phyloP scores from a whole-genome alignment of 2,329 filamentous ascomycete species.

The Didymella pomorum region DNA sequence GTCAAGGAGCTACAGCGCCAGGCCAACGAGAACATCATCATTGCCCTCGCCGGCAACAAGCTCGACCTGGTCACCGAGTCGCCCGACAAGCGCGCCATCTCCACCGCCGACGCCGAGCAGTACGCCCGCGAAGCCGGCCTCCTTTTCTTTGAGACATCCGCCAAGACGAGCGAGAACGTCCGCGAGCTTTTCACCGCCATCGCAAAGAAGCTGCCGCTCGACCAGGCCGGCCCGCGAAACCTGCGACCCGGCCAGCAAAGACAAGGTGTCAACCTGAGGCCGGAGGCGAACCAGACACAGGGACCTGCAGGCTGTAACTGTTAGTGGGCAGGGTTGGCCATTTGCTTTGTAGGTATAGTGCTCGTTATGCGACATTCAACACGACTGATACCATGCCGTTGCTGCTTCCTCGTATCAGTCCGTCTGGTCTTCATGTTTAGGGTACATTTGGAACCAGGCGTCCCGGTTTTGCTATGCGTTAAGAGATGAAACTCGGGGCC shows the following conservation, averaged over 20 bases:
- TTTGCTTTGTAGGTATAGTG: constrained; percentile 23
- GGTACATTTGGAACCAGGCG: constrained; percentile 40
- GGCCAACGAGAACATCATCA: constrained; percentile 99
- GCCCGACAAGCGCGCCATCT: constrained; percentile 93
- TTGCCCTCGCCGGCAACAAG: constrained; percentile 93
- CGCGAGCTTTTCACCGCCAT: constrained; percentile 96
- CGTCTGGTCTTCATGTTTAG: constrained; percentile 25
- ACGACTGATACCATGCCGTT: constrained; percentile 14
- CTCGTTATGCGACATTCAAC: constrained; percentile 13
- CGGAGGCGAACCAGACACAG: constrained; percentile 66
- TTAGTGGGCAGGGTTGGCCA: constrained; percentile 50
- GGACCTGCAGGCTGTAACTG: constrained; percentile 69
- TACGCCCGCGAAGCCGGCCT: constrained; percentile 94
- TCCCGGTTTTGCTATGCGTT: constrained; percentile 33
- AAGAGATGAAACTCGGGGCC: constrained; percentile 41
- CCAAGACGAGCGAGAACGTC: constrained; percentile 97
- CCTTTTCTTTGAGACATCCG: constrained; percentile 97
- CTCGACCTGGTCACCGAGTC: constrained; percentile 93
- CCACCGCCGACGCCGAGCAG: constrained; percentile 88
- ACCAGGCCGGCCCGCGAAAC: constrained; percentile 92
- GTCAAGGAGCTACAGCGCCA: constrained; percentile 98
- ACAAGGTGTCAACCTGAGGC: constrained; percentile 72
- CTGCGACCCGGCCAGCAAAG: constrained; percentile 68
- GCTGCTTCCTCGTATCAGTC: constrained; percentile 18
- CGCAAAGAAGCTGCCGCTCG: constrained; percentile 95